phyloP scores from a whole-genome alignment of 2,329 filamentous ascomycete genomes.

The Pseudonectria buxi region DNA sequence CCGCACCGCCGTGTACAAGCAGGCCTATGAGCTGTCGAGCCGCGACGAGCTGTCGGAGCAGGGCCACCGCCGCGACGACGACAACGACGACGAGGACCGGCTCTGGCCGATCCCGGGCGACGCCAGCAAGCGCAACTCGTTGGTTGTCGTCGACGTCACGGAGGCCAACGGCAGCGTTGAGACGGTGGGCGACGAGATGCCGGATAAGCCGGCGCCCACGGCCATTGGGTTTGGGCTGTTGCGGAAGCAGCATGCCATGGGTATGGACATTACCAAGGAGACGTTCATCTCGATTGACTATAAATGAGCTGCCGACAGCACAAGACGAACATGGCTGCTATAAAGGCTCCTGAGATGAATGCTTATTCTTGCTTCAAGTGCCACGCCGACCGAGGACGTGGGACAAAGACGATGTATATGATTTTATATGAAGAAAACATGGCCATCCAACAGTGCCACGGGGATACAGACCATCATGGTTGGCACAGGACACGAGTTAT shows the following conservation, averaged over 20 bases:
- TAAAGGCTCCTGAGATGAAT: too few species aligned
- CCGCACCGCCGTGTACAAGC: conserved; percentile 8
- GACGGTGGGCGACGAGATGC: conserved; percentile 9
- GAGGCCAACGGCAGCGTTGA: conserved; percentile 19
- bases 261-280: conserved; percentile 20
- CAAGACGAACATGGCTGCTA: too few species aligned
- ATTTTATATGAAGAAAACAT: too few species aligned
- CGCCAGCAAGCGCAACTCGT: conserved; percentile 3
- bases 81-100: conserved; percentile 18
- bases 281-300: conserved; percentile 15
- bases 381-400: too few species aligned
- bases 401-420: too few species aligned
- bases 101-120: conserved; percentile 9
- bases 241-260: conserved; percentile 8
- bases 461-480: too few species aligned
- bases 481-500: too few species aligned
- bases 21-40: conserved; percentile 19
- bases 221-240: conserved; percentile 15
- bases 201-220: conserved; percentile 11
- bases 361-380: too few species aligned
- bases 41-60: conserved; percentile 9
- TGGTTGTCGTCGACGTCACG: conserved; percentile 8
- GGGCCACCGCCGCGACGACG: background rate
- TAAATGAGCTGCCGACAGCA: too few species aligned
- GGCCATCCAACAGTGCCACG: too few species aligned